Percentiles rank a stretch among this genome's conserved stretches.
These are phyloP conservation scores for Nakataea oryzae DNA, from an alignment of 2,329 filamentous ascomycete species.

Conservation along the genomic window DNA sequence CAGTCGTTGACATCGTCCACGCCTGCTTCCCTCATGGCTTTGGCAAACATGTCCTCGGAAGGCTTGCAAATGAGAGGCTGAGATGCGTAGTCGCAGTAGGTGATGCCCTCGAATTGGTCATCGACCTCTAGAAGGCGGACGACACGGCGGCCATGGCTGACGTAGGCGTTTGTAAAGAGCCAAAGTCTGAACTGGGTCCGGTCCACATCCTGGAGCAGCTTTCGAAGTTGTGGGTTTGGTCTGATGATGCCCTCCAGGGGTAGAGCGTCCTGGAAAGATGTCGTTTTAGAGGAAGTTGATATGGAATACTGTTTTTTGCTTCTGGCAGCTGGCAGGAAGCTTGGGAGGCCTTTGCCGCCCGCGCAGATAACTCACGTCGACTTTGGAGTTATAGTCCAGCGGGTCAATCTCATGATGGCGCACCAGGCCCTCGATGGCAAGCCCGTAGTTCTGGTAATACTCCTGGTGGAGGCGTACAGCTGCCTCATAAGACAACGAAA, in stretches of 20 bases:
- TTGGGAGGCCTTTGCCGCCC: background rate
- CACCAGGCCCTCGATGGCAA: slow-evolving; percentile 93
- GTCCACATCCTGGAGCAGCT: slow-evolving; percentile 74
- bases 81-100: slow-evolving; percentile 79
- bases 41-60: slow-evolving; percentile 68
- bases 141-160: slow-evolving; percentile 77
- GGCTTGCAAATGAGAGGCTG: slow-evolving; percentile 80
- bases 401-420: slow-evolving; percentile 92
- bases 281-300: background rate
- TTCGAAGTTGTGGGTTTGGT: slow-evolving; percentile 63
- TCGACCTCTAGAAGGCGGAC: slow-evolving; percentile 72
- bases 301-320: background rate
- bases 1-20: slow-evolving; percentile 59
- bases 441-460: slow-evolving; percentile 91
- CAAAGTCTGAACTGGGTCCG: slow-evolving; percentile 74
- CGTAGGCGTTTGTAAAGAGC: slow-evolving; percentile 94
- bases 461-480: slow-evolving; percentile 78
- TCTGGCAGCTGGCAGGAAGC: background rate
- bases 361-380: slow-evolving; percentile 42
- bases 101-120: slow-evolving; percentile 88
- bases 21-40: slow-evolving; percentile 79
- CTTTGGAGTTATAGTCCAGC: slow-evolving; percentile 85
- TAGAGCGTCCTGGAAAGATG: slow-evolving; percentile 54
- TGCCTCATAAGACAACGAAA: slow-evolving; percentile 64
- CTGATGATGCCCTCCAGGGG: slow-evolving; percentile 78